Evolutionary conservation across 2,329 filamentous ascomycete species (phyloP).

Genomic region (Fusarium nematophilum): DNA sequence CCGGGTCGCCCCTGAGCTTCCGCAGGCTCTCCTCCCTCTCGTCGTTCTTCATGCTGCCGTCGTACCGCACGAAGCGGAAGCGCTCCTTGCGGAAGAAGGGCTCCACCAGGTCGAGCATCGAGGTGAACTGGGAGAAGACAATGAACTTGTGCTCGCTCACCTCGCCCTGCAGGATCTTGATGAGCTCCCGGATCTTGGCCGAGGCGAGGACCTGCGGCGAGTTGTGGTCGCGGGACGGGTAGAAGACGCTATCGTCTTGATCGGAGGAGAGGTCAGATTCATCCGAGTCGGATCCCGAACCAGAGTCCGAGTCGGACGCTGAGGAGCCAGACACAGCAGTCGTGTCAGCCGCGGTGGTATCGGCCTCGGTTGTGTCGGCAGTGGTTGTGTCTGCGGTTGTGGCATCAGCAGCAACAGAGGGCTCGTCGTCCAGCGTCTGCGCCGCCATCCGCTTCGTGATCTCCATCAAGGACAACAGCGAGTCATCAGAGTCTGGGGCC

Average conservation of each 20-base stretch:
- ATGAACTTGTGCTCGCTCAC: constrained; percentile 92
- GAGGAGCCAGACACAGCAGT: constrained; percentile 28
- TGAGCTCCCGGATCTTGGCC: constrained; percentile 90
- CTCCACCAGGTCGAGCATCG: constrained; percentile 96
- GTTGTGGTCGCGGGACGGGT: constrained; percentile 40
- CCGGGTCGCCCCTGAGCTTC: constrained; percentile 77
- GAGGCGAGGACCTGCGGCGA: constrained; percentile 70
- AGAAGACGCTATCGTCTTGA: constrained; percentile 51
- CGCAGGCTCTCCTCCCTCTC: constrained; percentile 87
- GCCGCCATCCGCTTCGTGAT: constrained; percentile 52
- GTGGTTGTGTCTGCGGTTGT: constrained; percentile 12
- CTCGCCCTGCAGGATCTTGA: constrained; percentile 84
- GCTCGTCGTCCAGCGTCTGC: constrained; percentile 49
- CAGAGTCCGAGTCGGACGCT: constrained; percentile 23
- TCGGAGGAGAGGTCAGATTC: constrained; percentile 42
- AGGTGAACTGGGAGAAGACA: constrained; percentile 98
- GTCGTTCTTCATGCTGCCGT: constrained; percentile 95
- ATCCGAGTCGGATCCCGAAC: constrained; percentile 39
- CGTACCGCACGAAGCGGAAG: constrained; percentile 88
- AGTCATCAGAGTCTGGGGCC: constrained; percentile 46
- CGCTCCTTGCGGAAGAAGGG: constrained; percentile 83
- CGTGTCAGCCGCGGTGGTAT: constrained; percentile 21
- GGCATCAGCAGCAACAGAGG: constrained; percentile 26
- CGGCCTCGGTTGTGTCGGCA: constrained; percentile 4
- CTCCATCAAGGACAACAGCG: constrained; percentile 50